Evolutionary conservation across 192 early-diverging fungal species (phyloP).

Genomic region (Irineochytrium annulatum): DNA sequence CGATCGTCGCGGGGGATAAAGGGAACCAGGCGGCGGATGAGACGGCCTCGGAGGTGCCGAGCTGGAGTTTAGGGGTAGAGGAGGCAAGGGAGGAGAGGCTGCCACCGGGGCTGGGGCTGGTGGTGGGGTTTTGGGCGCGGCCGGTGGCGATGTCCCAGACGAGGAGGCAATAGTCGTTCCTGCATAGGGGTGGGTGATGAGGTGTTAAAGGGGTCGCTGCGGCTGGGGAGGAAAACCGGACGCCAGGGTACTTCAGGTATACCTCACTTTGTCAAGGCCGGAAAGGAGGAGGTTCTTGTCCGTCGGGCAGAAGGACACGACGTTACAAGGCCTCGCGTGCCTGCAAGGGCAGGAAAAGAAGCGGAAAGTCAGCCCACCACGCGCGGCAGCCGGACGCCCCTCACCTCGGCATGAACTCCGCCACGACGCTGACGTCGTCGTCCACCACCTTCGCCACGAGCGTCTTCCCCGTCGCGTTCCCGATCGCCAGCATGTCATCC

Average conservation of each 20-base stretch:
- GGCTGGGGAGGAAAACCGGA: too few species aligned
- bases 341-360: not conserved
- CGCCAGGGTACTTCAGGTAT: too few species aligned
- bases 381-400: not conserved
- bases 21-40: slow-evolving; percentile 67
- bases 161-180: slow-evolving; percentile 66
- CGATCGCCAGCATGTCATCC: too few species aligned
- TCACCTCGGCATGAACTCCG: not conserved
- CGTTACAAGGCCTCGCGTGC: slow-evolving; percentile 56
- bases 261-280: slow-evolving; percentile 66
- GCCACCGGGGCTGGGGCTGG: not conserved
- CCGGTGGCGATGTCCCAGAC: slow-evolving; percentile 70
- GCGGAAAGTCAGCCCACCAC: not conserved
- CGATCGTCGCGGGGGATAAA: slow-evolving; percentile 45
- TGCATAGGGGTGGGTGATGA: not conserved
- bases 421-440: not conserved
- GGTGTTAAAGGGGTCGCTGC: not conserved
- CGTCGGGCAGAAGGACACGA: slow-evolving; percentile 66
- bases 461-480: too few species aligned
- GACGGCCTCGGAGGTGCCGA: slow-evolving; percentile 63
- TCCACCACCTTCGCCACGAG: too few species aligned
- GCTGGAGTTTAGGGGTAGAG: slow-evolving; percentile 31
- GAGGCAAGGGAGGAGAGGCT: not conserved
- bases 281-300: slow-evolving; percentile 56
- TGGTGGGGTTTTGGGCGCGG: slow-evolving; percentile 19